Evolutionary conservation across 306 rosid species (phyloP), one percentile per base, ranked within the genome.

Genomic region (Albizia julibrissin): DNA sequence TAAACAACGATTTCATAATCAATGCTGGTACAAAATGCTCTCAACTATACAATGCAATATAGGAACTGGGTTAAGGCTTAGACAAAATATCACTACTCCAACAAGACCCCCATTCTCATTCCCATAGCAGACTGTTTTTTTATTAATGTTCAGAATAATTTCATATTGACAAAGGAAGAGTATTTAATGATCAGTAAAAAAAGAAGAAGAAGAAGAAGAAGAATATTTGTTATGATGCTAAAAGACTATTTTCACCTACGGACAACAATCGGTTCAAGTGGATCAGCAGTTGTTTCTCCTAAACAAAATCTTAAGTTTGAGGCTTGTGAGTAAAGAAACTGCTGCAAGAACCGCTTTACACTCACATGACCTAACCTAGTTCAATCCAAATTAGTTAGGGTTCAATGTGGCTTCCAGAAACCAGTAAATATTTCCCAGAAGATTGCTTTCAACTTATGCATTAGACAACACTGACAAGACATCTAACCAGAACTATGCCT

Each of bases 21-120:
- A 42, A n/a, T n/a, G 19, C n/a, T n/a, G 27, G 22, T 66, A 21
- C 69, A 22, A 82, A 67, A 82, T 75, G 61, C 80, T 75, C 56
- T 65, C 77, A 16, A 14, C 46, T 31, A 52, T 74, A 52, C 3
- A 3, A 13, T 16, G 62, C 15, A 75, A 64, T 26, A 54, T 1
- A 68, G 71, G 22, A 44, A 1, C 39, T 31, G 77, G 52, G 52
- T 47, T 10, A 29, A 8, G n/a, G 34, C 18, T 29, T 14, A 29
- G 18, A 61, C 34, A 29, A 14, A 26, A 64, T 6, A 29, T 64
- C 52, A 47, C 52, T 47, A 47, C 40, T 37, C 40, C 40, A 37
- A 37, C 8, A 37, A 37, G 18, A 47, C 14, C 52, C 50, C 52
- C 16, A 47, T 47, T 47, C 52, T 14, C 5, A 47, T 47, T 47